These are phyloP conservation scores for Scheffersomyces ergatensis DNA, from an alignment of 805 yeast species.

Conservation along the genomic window DNA sequence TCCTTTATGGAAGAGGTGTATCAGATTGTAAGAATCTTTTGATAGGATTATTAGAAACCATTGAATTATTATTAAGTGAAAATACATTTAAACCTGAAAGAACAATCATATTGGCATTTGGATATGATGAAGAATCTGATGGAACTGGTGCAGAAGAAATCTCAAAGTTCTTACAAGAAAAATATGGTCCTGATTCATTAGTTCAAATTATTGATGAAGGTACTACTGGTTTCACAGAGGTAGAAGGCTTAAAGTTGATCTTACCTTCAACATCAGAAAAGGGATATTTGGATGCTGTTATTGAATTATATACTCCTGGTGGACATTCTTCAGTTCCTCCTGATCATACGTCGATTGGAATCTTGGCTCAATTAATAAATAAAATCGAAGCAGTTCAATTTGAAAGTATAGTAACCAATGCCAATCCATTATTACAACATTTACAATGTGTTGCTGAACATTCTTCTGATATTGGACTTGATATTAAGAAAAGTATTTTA, in stretches of 20 bases:
- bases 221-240: conserved; percentile 13
- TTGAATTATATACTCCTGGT: conserved; percentile 44
- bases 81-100: conserved; percentile 38
- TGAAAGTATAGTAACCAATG: conserved; percentile 35
- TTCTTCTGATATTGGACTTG: conserved; percentile 28
- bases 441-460: conserved; percentile 48
- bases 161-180: conserved; percentile 26
- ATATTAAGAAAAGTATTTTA: conserved; percentile 35
- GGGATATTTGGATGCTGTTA: conserved; percentile 42
- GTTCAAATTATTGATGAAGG: conserved; percentile 48
- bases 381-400: conserved; percentile 37
- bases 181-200: conserved; percentile 42
- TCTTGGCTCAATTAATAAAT: conserved; percentile 39
- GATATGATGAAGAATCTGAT: conserved; percentile 49
- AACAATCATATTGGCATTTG: conserved; percentile 46
- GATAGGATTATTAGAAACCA: conserved; percentile 38
- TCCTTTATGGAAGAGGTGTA: conserved; percentile 34
- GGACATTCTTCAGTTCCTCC: conserved; percentile 55
- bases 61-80: conserved; percentile 31
- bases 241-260: conserved; percentile 39
- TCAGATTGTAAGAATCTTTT: conserved; percentile 42
- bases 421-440: conserved; percentile 43
- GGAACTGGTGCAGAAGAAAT: conserved; percentile 41
- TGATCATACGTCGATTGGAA: conserved; percentile 47
- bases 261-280: conserved; percentile 49